Evolutionary conservation across 2,329 filamentous ascomycete species (phyloP), one percentile per base, ranked within the genome.

Genomic region (Teratosphaeria gauchensis): DNA sequence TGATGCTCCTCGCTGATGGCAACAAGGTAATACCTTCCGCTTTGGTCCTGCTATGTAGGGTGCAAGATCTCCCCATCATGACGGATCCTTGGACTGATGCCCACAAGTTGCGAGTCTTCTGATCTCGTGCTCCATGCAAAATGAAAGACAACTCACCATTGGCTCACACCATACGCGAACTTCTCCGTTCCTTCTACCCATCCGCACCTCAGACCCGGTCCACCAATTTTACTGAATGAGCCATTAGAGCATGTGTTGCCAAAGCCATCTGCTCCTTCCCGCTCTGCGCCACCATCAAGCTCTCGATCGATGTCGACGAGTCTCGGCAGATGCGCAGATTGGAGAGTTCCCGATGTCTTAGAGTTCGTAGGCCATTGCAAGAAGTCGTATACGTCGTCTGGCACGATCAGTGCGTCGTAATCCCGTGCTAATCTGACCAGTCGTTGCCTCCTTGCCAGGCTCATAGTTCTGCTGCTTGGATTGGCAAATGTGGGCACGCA

Each of bases 321-420:
- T 0, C 90, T 84, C 2, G 90, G 90, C 8, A 91, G 63, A 33
- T 72, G 66, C 6, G 82, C 78, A 63, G 71, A 77, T 35, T 61
- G 53, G 58, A 63, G 24, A 16, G 30, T n/a, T 14, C 3, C 30
- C 33, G 19, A 12, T 16, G 52, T 14, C 24, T 55, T 31, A 8
- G 35, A 24, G 55, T 54, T 65, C 53, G 66, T 66, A 2, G 83
- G 81, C 90, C 91, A 96, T 70, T 92, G 88, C 4, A 97, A 79
- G 64, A 92, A 87, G 72, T 97, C 92, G 71, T 99, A 99, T 9
- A 97, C 91, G 72, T 99, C 94, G 74, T 97, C 92, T 54, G 84
- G 84, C 31, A 96, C 80, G 58, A 96, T 74, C n/a, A 97, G 80
- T 6, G 89, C 90, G 71, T 97, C 86, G 71, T 87, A 84, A 59